Evolutionary conservation across 768 basidiomycete species (phyloP).

Genomic region (Leccinum disarticulatum): DNA sequence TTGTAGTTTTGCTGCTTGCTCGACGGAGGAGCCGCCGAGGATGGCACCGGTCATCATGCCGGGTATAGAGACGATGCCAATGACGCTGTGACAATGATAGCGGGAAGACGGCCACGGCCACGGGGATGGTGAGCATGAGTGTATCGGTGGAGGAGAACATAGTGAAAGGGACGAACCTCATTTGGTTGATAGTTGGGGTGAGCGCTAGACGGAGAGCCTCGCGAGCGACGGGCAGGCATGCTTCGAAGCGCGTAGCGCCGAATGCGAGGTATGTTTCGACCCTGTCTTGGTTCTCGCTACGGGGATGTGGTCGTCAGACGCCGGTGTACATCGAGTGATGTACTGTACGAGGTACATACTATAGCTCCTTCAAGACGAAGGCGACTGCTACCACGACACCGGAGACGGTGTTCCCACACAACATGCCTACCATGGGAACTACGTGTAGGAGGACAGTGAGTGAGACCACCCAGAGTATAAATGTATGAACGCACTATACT

Average conservation of each 20-base stretch:
- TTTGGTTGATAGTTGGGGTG: constrained; percentile 80
- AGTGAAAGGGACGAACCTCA: constrained; percentile 53
- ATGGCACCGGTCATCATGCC: constrained; percentile 95
- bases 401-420: constrained; percentile 77
- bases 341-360: constrained; percentile 42
- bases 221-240: constrained; percentile 73
- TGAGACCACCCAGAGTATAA: not conserved
- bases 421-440: constrained; percentile 88
- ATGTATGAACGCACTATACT: constrained; percentile 57
- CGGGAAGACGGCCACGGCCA: not conserved
- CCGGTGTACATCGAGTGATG: not conserved
- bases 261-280: constrained; percentile 85
- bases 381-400: constrained; percentile 70
- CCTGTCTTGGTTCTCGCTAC: constrained; percentile 80
- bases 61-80: constrained; percentile 77
- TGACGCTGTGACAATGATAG: constrained; percentile 44
- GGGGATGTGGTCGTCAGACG: not conserved
- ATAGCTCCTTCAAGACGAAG: constrained; percentile 73
- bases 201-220: constrained; percentile 80
- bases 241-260: constrained; percentile 82
- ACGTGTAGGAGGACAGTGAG: constrained; percentile 1
- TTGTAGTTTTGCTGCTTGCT: constrained; percentile 83
- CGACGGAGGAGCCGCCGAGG: constrained; percentile 79
- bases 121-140: not conserved
- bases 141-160: not conserved